A percentile compares a stretch with the other conserved stretches of the same genome.
These are phyloP conservation scores for Teratosphaeria epicoccoides DNA, from an alignment of 2,329 filamentous ascomycete genomes.

Conservation along the genomic window DNA sequence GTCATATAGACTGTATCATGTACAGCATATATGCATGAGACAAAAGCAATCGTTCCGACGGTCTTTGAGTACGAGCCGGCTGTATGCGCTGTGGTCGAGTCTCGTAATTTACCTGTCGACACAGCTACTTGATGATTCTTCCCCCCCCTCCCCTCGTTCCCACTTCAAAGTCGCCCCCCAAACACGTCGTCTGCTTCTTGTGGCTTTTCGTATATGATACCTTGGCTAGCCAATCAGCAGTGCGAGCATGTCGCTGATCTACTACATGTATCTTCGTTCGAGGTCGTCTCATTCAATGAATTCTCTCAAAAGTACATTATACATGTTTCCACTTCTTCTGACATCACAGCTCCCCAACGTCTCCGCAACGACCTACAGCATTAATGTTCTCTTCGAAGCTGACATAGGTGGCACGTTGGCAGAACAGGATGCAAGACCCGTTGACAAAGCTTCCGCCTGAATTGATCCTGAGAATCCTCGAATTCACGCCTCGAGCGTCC, in stretches of 20 bases:
- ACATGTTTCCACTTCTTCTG: not conserved
- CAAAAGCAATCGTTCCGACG: constrained; percentile 19
- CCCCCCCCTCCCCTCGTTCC: not conserved
- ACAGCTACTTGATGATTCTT: constrained; percentile 6
- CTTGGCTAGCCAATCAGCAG: no score
- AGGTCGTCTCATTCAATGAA: no score
- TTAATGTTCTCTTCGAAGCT: no score
- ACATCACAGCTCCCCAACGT: not conserved
- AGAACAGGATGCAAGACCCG: constrained; percentile 11
- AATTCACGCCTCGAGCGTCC: constrained; percentile 27
- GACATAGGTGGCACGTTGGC: no score
- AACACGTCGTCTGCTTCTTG: not conserved
- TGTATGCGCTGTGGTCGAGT: constrained; percentile 10
- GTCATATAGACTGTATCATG: constrained; percentile 8
- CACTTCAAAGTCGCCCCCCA: not conserved
- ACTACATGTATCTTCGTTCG: not conserved
- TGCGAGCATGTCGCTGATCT: no score
- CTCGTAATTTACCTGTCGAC: constrained; percentile 23
- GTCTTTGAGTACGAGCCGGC: constrained; percentile 23
- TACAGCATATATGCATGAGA: constrained; percentile 11
- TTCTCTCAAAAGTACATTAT: not conserved
- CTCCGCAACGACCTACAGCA: no score
- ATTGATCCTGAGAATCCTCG: constrained; percentile 31
- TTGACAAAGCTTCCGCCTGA: constrained; percentile 28
- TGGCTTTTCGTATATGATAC: no score